Evolutionary conservation across 2,329 filamentous ascomycete species (phyloP).

Genomic region (Cercospora canescens): DNA sequence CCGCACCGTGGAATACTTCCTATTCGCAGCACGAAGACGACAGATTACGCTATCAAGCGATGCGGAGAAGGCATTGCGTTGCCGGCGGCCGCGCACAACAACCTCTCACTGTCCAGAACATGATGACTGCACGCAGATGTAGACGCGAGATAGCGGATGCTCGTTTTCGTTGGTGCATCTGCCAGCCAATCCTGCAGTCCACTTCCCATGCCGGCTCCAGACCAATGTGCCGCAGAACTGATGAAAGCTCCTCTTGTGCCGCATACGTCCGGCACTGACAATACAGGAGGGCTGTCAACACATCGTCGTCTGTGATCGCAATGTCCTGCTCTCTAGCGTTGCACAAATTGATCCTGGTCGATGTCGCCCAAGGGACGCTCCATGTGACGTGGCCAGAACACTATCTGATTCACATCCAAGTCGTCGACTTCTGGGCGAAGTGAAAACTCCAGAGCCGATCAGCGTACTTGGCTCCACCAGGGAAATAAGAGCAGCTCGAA

Average conservation of each 20-base stretch:
- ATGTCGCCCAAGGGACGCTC: not conserved
- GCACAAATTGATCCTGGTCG: not conserved
- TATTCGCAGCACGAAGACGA: not conserved
- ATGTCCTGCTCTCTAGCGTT: not conserved
- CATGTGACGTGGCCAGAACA: not conserved
- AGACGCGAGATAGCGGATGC: not conserved
- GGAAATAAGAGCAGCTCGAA: slow-evolving; percentile 6
- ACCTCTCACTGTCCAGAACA: too few relatives aligned
- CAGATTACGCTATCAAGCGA: not conserved
- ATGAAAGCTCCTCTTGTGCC: not conserved
- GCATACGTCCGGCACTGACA: not conserved
- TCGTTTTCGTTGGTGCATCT: not conserved
- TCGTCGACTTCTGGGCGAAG: not conserved
- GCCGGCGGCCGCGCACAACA: not conserved
- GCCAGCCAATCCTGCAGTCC: not conserved
- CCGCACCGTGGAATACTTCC: not conserved
- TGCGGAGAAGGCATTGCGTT: not conserved
- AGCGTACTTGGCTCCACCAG: not conserved
- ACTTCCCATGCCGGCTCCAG: slow-evolving; percentile 4
- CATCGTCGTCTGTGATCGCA: not conserved
- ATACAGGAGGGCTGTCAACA: not conserved
- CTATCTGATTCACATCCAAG: not conserved
- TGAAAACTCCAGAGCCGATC: not conserved
- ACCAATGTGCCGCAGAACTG: not conserved
- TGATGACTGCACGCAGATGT: not conserved